Base-by-base conservation (phyloP, 176 grass and related monocot species). In the Carex myosuroides region DNA sequence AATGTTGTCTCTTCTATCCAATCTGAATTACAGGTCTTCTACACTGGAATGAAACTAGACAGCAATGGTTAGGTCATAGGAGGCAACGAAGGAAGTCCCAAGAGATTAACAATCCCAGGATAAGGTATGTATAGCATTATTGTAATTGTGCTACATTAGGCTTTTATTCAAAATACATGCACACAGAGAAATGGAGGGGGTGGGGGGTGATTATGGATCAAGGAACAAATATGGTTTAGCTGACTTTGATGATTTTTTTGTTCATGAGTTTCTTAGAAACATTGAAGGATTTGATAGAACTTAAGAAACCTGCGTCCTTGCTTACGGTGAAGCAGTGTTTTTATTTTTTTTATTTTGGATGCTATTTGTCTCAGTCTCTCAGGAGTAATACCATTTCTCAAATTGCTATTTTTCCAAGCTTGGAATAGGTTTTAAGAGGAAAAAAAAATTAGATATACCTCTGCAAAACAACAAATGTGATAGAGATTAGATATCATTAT, bases 31-130 rank as follows among this genome's bases (percentile, higher is more conserved):
- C 79, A 99, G 96, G 96, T 59, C 91, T 95, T 90, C 74, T 92
- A 42, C 83, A 90, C 5, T 99, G 96, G 96, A 93, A 95, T 83
- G 88, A 99, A 79, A 90, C 86, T 77, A 93, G 96, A 81, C 88
- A 92, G 33, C 89, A 95, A 66, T 99, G 96, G 96, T 66, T 88
- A 85, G 92, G 91, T 88, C 88, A 80, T 70, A 90, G 78, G 86
- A 90, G 16, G 76, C 70, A 37, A 12, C 71, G 76, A 76, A 85
- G 87, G 70, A 88, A 82, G 83, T 81, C 60, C 33, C 79, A 89
- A 86, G 88, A 90, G 65, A 42, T 29, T 37, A 65, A 9, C 75
- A 91, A 88, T 75, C 87, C 85, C 46, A 95, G 90, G 72, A 87
- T 99, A 99, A 90, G 96, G 96, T 95, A 82, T 59, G 73, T 74